phyloP scores from a whole-genome alignment of 1,284 basidiomycete genomes.

The Stereum hirsutum region DNA sequence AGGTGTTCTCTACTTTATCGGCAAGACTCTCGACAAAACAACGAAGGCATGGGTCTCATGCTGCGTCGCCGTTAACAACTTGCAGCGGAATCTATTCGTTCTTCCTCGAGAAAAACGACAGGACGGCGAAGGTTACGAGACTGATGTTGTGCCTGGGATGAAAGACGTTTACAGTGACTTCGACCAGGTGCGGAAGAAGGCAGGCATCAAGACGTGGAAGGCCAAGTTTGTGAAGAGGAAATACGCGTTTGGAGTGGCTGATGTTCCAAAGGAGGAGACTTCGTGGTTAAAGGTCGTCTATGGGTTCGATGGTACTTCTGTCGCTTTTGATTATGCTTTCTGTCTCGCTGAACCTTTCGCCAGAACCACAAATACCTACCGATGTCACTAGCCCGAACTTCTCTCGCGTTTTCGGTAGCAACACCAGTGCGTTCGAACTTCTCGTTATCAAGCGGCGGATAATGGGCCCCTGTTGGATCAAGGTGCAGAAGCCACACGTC shows the following conservation, averaged over 20 bases:
- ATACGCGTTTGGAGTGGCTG: slow-evolving; percentile 88
- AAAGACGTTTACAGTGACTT: slow-evolving; percentile 83
- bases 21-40: slow-evolving; percentile 78
- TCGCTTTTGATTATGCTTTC: too few relatives aligned
- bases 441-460: slow-evolving; percentile 96
- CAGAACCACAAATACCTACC: slow-evolving; percentile 59
- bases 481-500: slow-evolving; percentile 67
- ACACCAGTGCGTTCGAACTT: slow-evolving; percentile 88
- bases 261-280: slow-evolving; percentile 73
- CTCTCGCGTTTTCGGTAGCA: slow-evolving; percentile 86
- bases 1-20: slow-evolving; percentile 75
- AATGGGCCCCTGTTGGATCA: slow-evolving; percentile 98
- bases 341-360: background rate
- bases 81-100: slow-evolving; percentile 93
- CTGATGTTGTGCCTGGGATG: slow-evolving; percentile 63
- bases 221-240: slow-evolving; percentile 83
- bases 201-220: slow-evolving; percentile 73
- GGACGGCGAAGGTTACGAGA: slow-evolving; percentile 58
- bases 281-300: slow-evolving; percentile 94
- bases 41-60: slow-evolving; percentile 73
- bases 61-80: slow-evolving; percentile 78
- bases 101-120: slow-evolving; percentile 68
- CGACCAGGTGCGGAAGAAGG: slow-evolving; percentile 66
- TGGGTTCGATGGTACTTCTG: slow-evolving; percentile 70
- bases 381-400: slow-evolving; percentile 80